These are phyloP conservation scores for Aquilaria agallochum DNA, from an alignment of 441 rosid species.

Conservation along the genomic window DNA sequence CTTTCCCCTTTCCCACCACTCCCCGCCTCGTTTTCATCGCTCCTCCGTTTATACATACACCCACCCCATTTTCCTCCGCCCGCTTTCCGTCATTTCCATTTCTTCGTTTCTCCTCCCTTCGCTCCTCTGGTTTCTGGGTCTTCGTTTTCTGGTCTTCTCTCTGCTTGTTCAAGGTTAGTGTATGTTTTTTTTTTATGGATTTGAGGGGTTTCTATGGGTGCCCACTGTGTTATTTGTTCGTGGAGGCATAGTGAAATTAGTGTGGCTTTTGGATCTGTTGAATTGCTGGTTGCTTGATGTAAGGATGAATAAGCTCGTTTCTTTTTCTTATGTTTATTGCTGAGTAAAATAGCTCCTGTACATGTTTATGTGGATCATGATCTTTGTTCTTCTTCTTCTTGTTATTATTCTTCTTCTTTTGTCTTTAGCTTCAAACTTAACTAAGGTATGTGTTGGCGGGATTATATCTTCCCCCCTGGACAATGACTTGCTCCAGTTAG, in stretches of 20 bases:
- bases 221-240: no score
- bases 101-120: background rate
- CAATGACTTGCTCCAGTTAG: no score
- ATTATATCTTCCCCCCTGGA: no score
- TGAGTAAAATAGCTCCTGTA: no score
- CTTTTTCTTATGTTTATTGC: no score
- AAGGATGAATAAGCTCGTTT: background rate
- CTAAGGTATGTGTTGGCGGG: no score
- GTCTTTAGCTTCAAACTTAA: no score
- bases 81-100: background rate
- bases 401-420: no score
- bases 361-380: no score
- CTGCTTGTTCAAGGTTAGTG: conserved; percentile 11
- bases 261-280: background rate
- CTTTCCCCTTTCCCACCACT: background rate
- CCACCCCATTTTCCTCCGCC: background rate
- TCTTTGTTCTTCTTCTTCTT: no score
- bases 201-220: background rate
- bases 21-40: no score
- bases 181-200: background rate
- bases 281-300: background rate
- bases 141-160: conserved; percentile 5
- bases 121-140: conserved; percentile 22
- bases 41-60: background rate
- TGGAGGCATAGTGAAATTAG: background rate